Conservation (phyloP, 2,329 filamentous ascomycete species). For the Monosporascus sp. region DNA sequence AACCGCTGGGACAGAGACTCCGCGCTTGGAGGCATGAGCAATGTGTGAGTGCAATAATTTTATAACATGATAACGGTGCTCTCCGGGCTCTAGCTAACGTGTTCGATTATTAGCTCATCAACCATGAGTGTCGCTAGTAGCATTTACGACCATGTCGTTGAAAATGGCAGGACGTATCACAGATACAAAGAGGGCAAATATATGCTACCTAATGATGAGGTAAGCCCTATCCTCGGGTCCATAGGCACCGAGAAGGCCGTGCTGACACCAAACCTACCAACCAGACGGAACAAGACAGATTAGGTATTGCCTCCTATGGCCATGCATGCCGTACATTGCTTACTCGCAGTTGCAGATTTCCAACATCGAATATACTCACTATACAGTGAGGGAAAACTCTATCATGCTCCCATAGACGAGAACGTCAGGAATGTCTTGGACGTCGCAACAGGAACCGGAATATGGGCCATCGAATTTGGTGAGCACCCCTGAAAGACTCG, state of each 20-base stretch:
- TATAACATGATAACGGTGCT: neutral
- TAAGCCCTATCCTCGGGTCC: neutral
- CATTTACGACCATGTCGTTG: conserved; percentile 17
- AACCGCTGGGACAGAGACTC: conserved; percentile 17
- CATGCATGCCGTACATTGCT: neutral
- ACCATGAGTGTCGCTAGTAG: conserved; percentile 15
- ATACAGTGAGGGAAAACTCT: conserved; percentile 15
- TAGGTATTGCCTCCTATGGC: conserved; percentile 7
- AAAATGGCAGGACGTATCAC: conserved; percentile 22
- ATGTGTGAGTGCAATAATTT: conserved; percentile 11
- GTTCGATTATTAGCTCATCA: conserved; percentile 11
- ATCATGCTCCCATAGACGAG: conserved; percentile 13
- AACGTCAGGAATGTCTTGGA: conserved; percentile 10
- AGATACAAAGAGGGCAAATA: conserved; percentile 22
- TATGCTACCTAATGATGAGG: conserved; percentile 21
- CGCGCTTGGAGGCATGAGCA: conserved; percentile 17
- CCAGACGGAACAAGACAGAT: conserved; percentile 17
- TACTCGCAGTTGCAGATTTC: conserved; percentile 11
- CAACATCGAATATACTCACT: conserved; percentile 20
- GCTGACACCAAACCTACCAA: neutral
- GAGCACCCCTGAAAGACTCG: neutral
- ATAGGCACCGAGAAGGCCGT: neutral
- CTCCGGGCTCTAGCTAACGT: neutral
- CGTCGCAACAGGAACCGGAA: conserved; percentile 16
- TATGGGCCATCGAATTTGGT: conserved; percentile 20